Base-by-base conservation (phyloP, 805 yeast species). In the Candida railenensis region DNA sequence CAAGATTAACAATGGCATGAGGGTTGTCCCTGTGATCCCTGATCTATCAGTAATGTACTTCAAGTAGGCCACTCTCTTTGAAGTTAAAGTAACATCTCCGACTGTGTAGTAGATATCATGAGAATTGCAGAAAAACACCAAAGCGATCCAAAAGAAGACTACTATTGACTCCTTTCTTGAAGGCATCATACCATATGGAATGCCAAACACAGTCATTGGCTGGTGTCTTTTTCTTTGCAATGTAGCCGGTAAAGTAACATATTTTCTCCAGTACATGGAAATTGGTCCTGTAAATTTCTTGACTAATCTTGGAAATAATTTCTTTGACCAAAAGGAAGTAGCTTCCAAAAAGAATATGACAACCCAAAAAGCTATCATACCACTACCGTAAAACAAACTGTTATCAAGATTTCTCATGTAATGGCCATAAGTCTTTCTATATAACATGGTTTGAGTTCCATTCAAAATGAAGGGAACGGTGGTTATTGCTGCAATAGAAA, bases 1-100 rank as follows among this genome's bases (percentile, higher is more conserved):
- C 43, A 82, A 61, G 28, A 80, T 66, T 38, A 81, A 51, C 38
- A 81, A 59, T 2, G 89, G 88, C 62, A 63, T 74, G 61, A 55
- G 52, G n/a, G 73, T 69, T 2, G 73, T 60, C 5, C 56, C 64
- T 39, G 80, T 57, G 22, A 82, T 71, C 2, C 82, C 86, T 1
- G 82, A 54, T 54, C 88, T 67, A 53, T 80, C 80, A 34, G 77
- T 81, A 41, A 63, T 50, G 44, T 71, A 74, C 33, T 68, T 53
- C 53, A 69, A 54, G 53, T 71, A 57, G 12, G 78, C 76, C 28
- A n/a, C 21, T 2, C 40, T 25, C 19, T 45, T 51, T n/a, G 45
- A 22, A 3, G n/a, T 37, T 45, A 57, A 67, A 2, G 63, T 32
- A 3, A 72, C 67, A 47, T 67, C 70, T 3, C 51, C 52, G 3